Evolutionary conservation across 257 asterid species (phyloP), one percentile per base, ranked within the genome.

Genomic region (Ilex asprella): DNA sequence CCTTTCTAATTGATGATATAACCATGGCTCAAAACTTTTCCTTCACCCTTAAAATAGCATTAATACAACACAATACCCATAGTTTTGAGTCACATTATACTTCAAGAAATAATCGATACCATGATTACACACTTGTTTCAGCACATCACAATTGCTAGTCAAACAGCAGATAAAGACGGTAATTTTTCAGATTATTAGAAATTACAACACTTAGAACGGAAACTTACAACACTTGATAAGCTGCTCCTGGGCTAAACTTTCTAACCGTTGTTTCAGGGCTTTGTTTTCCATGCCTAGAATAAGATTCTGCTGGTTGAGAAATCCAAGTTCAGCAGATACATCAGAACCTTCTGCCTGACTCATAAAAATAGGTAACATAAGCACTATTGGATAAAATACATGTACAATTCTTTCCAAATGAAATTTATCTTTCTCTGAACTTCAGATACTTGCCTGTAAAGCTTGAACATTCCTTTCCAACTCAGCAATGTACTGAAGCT

Each of bases 401-500:
- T 21, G 27, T 21, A 21, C 27, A 21, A 21, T 11, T 49, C 54
- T 6, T 49, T 49, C 16, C 54, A 11, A 11, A n/a, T 4, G 41
- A 12, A 49, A 49, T 64, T 44, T 56, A 59, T 50, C 39, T 62
- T 55, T 64, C 27, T 39, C 16, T 31, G 56, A 66, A 65, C 39
- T 54, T 69, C 14, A 12, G 47, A 16, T 58, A 78, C 91, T 72
- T 81, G 86, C 99, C 97, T 89, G 96, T 57, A 92, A 81, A 71
- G 86, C 91, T 85, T 92, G 97, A 59, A 86, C 94, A 50, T 82
- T 83, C 67, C 95, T 87, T 67, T 92, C 99, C 61, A 92, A 95
- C 73, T 89, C 95, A 60, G 97, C 95, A 59, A 92, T 92, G 76
- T 92, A 86, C 60, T 92, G 98, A 70, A 86, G 91, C 81, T 89